These are phyloP conservation scores for Fusarium algeriense DNA, from an alignment of 2,329 filamentous ascomycete genomes.

Conservation along the genomic window DNA sequence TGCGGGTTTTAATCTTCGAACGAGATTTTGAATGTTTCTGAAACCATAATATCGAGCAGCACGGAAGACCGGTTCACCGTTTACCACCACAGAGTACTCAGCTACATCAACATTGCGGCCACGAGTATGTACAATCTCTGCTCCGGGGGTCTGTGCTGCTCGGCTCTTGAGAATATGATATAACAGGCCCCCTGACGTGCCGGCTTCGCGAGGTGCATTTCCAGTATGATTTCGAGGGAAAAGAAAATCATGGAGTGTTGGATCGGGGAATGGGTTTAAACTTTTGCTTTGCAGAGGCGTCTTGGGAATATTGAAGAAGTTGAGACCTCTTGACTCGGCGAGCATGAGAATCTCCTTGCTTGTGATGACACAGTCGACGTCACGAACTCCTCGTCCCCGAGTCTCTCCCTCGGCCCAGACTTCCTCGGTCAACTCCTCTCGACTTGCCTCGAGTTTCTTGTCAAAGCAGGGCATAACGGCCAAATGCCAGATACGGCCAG, in stretches of 20 bases:
- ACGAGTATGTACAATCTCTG: slow-evolving; percentile 75
- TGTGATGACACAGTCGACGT: slow-evolving; percentile 98
- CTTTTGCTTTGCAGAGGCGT: slow-evolving; percentile 60
- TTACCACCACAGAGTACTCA: slow-evolving; percentile 78
- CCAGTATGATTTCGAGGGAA: slow-evolving; percentile 67
- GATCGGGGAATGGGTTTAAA: slow-evolving; percentile 77
- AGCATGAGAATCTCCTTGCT: slow-evolving; percentile 94
- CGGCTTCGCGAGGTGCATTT: slow-evolving; percentile 68
- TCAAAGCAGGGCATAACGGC: slow-evolving; percentile 99
- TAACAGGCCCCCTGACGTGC: slow-evolving; percentile 90
- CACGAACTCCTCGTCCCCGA: slow-evolving; percentile 73
- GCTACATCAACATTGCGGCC: slow-evolving; percentile 93
- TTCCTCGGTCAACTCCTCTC: slow-evolving; percentile 87
- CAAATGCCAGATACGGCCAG: slow-evolving; percentile 90
- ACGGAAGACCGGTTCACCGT: slow-evolving; percentile 74
- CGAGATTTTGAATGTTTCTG: slow-evolving; percentile 97
- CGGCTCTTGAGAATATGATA: slow-evolving; percentile 85
- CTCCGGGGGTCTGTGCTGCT: slow-evolving; percentile 77
- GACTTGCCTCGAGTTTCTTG: slow-evolving; percentile 96
- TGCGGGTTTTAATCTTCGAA: slow-evolving; percentile 88
- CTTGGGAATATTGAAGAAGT: slow-evolving; percentile 79
- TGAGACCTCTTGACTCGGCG: slow-evolving; percentile 81
- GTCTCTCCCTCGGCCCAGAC: slow-evolving; percentile 72
- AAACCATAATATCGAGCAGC: slow-evolving; percentile 97
- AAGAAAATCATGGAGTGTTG: slow-evolving; percentile 76